Conservation (phyloP, 2,329 filamentous ascomycete species). For the Xylaria sp. region DNA sequence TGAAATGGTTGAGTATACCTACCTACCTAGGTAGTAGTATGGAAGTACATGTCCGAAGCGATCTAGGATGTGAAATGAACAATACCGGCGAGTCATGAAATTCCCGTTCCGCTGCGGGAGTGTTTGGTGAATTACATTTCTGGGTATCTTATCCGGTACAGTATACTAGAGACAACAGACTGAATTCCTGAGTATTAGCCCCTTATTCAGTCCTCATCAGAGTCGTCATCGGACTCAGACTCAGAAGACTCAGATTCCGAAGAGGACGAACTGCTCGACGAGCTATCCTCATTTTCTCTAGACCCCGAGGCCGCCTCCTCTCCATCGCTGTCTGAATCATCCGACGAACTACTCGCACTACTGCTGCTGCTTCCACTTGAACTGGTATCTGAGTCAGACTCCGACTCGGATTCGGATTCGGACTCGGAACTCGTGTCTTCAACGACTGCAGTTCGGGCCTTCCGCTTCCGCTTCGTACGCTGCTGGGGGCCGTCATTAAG, state of each 20-base stretch:
- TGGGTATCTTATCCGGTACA: slow-evolving; percentile 24
- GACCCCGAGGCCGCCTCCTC: background rate
- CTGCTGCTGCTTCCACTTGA: slow-evolving; percentile 26
- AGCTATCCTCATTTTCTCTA: slow-evolving; percentile 23
- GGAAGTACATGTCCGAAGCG: background rate
- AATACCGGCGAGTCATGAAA: background rate
- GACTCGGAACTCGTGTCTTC: slow-evolving; percentile 36
- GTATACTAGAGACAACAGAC: slow-evolving; percentile 10
- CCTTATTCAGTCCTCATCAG: slow-evolving; percentile 23
- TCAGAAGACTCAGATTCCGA: slow-evolving; percentile 30
- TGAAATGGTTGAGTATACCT: background rate
- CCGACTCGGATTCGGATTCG: slow-evolving; percentile 34
- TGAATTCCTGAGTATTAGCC: background rate
- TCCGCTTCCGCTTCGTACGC: slow-evolving; percentile 46
- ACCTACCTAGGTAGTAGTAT: background rate
- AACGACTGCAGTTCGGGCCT: slow-evolving; percentile 44
- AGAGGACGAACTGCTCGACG: slow-evolving; percentile 39
- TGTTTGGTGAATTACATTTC: slow-evolving; percentile 7
- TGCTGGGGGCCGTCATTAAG: slow-evolving; percentile 41
- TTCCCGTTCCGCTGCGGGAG: background rate
- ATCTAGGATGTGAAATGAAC: background rate
- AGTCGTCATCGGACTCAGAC: slow-evolving; percentile 30
- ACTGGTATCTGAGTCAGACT: slow-evolving; percentile 34
- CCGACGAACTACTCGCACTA: slow-evolving; percentile 17
- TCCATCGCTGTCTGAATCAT: slow-evolving; percentile 26